Evolutionary conservation across 2,329 filamentous ascomycete genomes (phyloP).

Genomic region (Botrytis pseudocinerea): DNA sequence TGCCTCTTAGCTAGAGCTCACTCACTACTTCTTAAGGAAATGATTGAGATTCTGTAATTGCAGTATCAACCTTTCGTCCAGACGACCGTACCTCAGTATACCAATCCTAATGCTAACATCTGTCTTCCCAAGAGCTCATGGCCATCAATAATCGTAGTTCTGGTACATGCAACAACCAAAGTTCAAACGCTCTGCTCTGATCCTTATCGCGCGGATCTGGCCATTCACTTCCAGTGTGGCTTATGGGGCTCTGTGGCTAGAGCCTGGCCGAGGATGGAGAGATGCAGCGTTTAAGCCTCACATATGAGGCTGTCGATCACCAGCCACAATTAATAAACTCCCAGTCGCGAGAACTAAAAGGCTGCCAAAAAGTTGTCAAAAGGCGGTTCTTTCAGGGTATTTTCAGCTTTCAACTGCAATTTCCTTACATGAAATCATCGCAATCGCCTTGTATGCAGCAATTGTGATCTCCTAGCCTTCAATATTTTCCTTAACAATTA

Average conservation of each 20-base stretch:
- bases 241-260: neutral
- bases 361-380: constrained; percentile 21
- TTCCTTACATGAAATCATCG: neutral
- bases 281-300: neutral
- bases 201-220: neutral
- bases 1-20: neutral
- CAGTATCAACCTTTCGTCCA: neutral
- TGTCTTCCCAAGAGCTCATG: neutral
- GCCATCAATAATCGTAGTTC: neutral
- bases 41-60: neutral
- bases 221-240: neutral
- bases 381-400: neutral
- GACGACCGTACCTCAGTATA: neutral
- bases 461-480: neutral
- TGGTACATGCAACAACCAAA: neutral
- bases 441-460: constrained; percentile 6
- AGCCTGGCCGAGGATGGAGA: neutral
- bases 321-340: constrained; percentile 10
- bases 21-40: no score
- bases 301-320: neutral
- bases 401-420: constrained; percentile 12
- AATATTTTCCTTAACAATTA: constrained; percentile 7
- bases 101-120: neutral
- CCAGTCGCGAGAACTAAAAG: constrained; percentile 25
- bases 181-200: neutral